Evolutionary conservation across 2,329 filamentous ascomycete genomes (phyloP).

Genomic region (Arthrobotrys sinensis): DNA sequence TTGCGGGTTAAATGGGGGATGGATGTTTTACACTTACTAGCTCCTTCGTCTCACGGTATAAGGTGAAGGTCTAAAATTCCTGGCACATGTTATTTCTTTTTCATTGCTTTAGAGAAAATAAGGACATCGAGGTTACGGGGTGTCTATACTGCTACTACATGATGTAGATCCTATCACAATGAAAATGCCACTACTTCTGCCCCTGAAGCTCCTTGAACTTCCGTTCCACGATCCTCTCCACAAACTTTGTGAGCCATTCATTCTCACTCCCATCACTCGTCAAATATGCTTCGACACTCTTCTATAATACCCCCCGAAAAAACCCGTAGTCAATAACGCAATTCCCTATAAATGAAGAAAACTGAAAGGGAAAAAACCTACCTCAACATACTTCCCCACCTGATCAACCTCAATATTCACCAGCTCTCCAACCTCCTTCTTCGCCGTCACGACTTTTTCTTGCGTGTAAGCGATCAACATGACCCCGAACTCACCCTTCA

Average conservation of each 20-base stretch:
- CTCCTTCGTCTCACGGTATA: too few relatives aligned
- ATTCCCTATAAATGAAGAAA: neutral
- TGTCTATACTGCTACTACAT: neutral
- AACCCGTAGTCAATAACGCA: slow-evolving; percentile 9
- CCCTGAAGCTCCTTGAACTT: slow-evolving; percentile 66
- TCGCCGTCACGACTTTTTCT: slow-evolving; percentile 86
- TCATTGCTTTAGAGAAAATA: too few relatives aligned
- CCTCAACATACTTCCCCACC: slow-evolving; percentile 75
- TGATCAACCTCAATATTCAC: slow-evolving; percentile 96
- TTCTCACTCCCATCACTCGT: slow-evolving; percentile 71
- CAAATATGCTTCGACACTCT: slow-evolving; percentile 62
- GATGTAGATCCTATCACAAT: neutral
- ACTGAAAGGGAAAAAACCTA: slow-evolving; percentile 19
- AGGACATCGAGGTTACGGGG: too few relatives aligned
- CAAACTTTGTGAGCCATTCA: slow-evolving; percentile 79
- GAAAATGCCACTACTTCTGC: neutral
- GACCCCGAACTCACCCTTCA: slow-evolving; percentile 85
- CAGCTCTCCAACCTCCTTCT: slow-evolving; percentile 82
- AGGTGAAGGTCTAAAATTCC: too few relatives aligned
- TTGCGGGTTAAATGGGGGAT: too few relatives aligned
- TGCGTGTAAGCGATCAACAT: slow-evolving; percentile 99
- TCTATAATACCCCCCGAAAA: slow-evolving; percentile 45
- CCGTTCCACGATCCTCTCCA: slow-evolving; percentile 81
- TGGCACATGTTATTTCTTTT: too few relatives aligned
- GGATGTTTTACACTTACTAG: too few relatives aligned